phyloP scores from a whole-genome alignment of 1,139 yeast genomes.

The Hanseniaspora uvarum region DNA sequence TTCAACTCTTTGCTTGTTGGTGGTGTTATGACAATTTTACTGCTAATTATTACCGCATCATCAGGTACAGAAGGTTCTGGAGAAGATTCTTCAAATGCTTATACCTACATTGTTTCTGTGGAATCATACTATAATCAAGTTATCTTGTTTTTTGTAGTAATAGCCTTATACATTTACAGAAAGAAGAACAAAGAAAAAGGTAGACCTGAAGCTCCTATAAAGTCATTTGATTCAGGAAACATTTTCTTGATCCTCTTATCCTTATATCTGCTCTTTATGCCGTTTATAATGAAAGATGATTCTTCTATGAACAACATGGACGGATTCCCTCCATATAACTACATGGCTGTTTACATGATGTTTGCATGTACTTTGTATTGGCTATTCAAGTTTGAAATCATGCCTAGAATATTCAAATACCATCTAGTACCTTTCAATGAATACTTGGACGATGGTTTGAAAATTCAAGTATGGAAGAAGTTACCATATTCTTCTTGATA shows the following conservation, averaged over 20 bases:
- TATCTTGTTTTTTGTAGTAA: slow-evolving; percentile 40
- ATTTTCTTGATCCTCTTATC: slow-evolving; percentile 36
- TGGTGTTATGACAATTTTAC: slow-evolving; percentile 29
- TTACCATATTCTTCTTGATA: not conserved
- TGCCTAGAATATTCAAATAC: slow-evolving; percentile 41
- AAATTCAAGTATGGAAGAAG: slow-evolving; percentile 45
- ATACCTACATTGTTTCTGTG: slow-evolving; percentile 46
- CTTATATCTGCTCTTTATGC: slow-evolving; percentile 38
- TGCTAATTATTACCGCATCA: slow-evolving; percentile 37
- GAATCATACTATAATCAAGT: slow-evolving; percentile 51
- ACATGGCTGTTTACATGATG: slow-evolving; percentile 34
- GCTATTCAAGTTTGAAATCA: slow-evolving; percentile 38
- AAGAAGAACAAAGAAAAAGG: slow-evolving; percentile 34
- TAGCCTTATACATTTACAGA: slow-evolving; percentile 46
- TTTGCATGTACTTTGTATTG: slow-evolving; percentile 38
- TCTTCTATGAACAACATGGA: slow-evolving; percentile 39
- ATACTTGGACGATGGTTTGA: slow-evolving; percentile 45
- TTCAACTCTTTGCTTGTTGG: slow-evolving; percentile 37
- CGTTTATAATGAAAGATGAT: slow-evolving; percentile 36
- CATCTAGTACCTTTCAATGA: slow-evolving; percentile 35
- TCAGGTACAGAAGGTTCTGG: slow-evolving; percentile 34
- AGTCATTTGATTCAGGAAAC: slow-evolving; percentile 41
- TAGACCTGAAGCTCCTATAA: slow-evolving; percentile 40
- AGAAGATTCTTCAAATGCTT: slow-evolving; percentile 30
- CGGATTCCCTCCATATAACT: slow-evolving; percentile 45